A percentile compares a stretch with the other conserved stretches of the same genome.
Evolutionary conservation across 2,329 filamentous ascomycete genomes (phyloP).

Genomic region (Cercospora brassicicola): DNA sequence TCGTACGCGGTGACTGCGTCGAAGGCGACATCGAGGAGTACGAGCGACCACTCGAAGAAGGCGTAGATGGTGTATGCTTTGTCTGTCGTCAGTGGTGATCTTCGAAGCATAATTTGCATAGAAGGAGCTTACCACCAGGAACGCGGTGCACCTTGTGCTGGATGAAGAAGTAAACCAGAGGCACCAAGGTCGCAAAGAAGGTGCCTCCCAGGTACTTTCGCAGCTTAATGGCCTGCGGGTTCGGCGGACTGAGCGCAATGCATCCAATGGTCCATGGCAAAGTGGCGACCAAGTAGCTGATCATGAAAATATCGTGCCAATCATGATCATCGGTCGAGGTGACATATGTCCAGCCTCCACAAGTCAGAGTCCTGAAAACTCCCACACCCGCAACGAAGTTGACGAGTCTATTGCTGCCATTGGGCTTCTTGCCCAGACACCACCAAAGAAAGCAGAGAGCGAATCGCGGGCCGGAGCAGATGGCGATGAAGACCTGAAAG

Average conservation of each 20-base stretch:
- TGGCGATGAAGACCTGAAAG: conserved; percentile 95
- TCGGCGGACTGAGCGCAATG: conserved; percentile 80
- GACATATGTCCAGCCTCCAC: conserved; percentile 97
- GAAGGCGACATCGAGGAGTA: conserved; percentile 93
- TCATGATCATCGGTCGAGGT: conserved; percentile 97
- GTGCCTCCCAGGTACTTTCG: conserved; percentile 77
- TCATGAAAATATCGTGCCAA: conserved; percentile 99
- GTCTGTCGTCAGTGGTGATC: background rate
- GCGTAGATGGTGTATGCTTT: conserved; percentile 90
- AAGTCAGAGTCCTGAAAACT: conserved; percentile 84
- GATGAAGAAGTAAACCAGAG: conserved; percentile 94
- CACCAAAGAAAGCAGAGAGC: conserved; percentile 90
- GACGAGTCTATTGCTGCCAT: conserved; percentile 63
- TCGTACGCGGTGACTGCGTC: conserved; percentile 92
- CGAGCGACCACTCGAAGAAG: conserved; percentile 96
- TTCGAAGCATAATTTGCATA: too few relatives aligned
- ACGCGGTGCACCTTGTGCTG: conserved; percentile 97
- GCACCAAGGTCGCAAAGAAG: conserved; percentile 89
- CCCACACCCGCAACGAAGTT: conserved; percentile 79
- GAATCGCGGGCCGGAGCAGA: conserved; percentile 93
- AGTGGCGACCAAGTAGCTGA: conserved; percentile 91
- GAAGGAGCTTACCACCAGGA: conserved; percentile 70
- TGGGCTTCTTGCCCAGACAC: conserved; percentile 73
- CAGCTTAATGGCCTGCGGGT: conserved; percentile 79
- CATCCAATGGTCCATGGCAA: conserved; percentile 94